Evolutionary conservation across 306 rosid species (phyloP), one percentile per base, ranked within the genome.

Genomic region (Aeschynomene evenia): DNA sequence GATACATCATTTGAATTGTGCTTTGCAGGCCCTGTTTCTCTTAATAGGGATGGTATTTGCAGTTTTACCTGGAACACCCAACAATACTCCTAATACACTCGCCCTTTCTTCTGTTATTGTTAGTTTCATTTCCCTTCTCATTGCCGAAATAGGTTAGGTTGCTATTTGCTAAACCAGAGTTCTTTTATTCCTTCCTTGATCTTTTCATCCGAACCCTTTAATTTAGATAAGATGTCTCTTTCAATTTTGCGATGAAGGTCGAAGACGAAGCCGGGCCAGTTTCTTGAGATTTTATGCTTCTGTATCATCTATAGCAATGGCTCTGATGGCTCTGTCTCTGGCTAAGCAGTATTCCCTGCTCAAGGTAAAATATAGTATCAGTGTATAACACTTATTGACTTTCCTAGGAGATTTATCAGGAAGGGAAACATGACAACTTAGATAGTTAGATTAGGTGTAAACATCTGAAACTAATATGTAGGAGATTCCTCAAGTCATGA

Each of bases 101-200:
- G 83, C 86, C 54, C 46, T 86, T 46, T 77, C 83, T 23, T 85
- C 88, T 71, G 70, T 67, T 55, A 66, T 72, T 76, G 72, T 69
- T 60, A 80, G 88, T 72, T 71, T 81, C 23, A 24, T 87, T 80
- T 74, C 85, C 12, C 53, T 86, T 62, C 42, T 84, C 37, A 40
- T 77, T 60, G 92, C 85, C 9, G 90, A 92, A 56, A 64, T 85
- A 70, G 98, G 98, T 92, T n/a, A n/a, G n/a, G n/a, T n/a, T n/a
- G n/a, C n/a, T n/a, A n/a, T n/a, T n/a, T 56, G 74, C 42, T 46
- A 52, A 67, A 42, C n/a, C 16, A 1, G 13, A 40, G 22, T 55
- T 77, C 63, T 66, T 46, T 45, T 14, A 9, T 8, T 65, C 10
- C 56, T 46, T 39, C 46, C 49, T 56, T 24, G 21, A 29, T 36